These are phyloP conservation scores for Thelephora terrestris DNA, from an alignment of 1,284 basidiomycete genomes.

Conservation along the genomic window DNA sequence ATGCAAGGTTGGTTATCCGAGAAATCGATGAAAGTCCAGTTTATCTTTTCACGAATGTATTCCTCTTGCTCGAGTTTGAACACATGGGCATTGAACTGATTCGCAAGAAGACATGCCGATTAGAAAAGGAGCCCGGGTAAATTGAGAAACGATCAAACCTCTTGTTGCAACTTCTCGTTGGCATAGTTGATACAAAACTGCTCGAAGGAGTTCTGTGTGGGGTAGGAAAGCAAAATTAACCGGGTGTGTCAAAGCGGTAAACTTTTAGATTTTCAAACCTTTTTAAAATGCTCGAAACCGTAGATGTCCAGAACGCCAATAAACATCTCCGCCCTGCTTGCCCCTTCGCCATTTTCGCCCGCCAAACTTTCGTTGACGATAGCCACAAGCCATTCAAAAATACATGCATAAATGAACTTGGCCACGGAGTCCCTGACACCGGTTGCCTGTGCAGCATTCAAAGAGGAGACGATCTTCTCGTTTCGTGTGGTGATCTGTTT, in stretches of 20 bases:
- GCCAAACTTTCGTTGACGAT: conserved; percentile 95
- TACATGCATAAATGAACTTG: conserved; percentile 97
- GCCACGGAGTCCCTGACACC: conserved; percentile 95
- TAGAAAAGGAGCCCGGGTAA: not conserved
- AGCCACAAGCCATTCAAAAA: conserved; percentile 98
- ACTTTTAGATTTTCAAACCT: conserved; percentile 34
- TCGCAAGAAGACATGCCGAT: conserved; percentile 11
- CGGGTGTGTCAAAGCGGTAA: conserved; percentile 7
- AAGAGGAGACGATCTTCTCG: conserved; percentile 88
- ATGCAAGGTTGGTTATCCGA: conserved; percentile 99
- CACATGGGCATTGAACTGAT: conserved; percentile 93
- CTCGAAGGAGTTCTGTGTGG: conserved; percentile 84
- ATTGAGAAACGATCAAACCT: conserved; percentile 39
- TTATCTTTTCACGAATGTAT: conserved; percentile 96
- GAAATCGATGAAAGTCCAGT: conserved; percentile 99
- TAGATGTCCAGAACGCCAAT: conserved; percentile 98
- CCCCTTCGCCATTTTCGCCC: conserved; percentile 82
- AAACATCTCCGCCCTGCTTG: conserved; percentile 87
- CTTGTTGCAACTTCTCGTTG: conserved; percentile 96
- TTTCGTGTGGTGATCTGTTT: conserved; percentile 92
- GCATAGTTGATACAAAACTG: conserved; percentile 99
- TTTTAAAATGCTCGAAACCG: conserved; percentile 95
- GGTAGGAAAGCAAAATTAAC: not conserved
- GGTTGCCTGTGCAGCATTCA: conserved; percentile 86
- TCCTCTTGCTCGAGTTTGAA: conserved; percentile 99